Evolutionary conservation across 768 basidiomycete species (phyloP).

Genomic region (Tephrocybe sp.): DNA sequence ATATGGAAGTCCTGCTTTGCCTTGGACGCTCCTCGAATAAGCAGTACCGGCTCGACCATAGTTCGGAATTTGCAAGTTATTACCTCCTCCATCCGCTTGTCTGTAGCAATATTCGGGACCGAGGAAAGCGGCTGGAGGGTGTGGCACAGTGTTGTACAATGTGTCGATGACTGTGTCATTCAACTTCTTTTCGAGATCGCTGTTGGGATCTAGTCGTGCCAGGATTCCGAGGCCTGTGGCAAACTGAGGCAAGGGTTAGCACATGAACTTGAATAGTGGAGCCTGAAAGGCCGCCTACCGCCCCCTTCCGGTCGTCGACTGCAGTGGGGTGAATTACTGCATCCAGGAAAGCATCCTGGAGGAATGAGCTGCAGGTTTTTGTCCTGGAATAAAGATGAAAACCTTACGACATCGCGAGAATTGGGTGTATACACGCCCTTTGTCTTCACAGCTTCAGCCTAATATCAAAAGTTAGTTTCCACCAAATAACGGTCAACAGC

Average conservation of each 20-base stretch:
- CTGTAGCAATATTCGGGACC: slow-evolving; percentile 36
- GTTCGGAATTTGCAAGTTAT: slow-evolving; percentile 41
- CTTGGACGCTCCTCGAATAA: slow-evolving; percentile 51
- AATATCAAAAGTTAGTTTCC: neutral
- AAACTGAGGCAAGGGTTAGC: slow-evolving; percentile 24
- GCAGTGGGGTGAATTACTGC: slow-evolving; percentile 26
- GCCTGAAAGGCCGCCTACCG: slow-evolving; percentile 15
- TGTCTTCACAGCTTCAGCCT: slow-evolving; percentile 18
- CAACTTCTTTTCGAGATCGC: slow-evolving; percentile 17
- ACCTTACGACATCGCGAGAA: slow-evolving; percentile 20
- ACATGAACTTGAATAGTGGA: too few species aligned
- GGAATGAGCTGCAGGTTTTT: neutral
- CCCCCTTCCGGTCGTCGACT: slow-evolving; percentile 38
- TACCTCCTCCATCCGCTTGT: slow-evolving; percentile 46
- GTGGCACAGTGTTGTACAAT: slow-evolving; percentile 59
- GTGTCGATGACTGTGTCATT: slow-evolving; percentile 32
- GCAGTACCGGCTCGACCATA: slow-evolving; percentile 49
- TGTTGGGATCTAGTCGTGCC: slow-evolving; percentile 20
- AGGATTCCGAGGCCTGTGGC: slow-evolving; percentile 24
- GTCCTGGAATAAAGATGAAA: neutral
- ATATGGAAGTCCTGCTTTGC: slow-evolving; percentile 34
- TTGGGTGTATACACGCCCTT: slow-evolving; percentile 22
- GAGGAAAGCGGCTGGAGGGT: slow-evolving; percentile 35
- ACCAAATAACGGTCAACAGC: neutral
- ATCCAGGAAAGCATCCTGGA: slow-evolving; percentile 29